A percentile compares a stretch with the other conserved stretches of the same genome.
Evolutionary conservation across 495 filamentous ascomycete species (phyloP).

Genomic region (Aspergillus affinis): DNA sequence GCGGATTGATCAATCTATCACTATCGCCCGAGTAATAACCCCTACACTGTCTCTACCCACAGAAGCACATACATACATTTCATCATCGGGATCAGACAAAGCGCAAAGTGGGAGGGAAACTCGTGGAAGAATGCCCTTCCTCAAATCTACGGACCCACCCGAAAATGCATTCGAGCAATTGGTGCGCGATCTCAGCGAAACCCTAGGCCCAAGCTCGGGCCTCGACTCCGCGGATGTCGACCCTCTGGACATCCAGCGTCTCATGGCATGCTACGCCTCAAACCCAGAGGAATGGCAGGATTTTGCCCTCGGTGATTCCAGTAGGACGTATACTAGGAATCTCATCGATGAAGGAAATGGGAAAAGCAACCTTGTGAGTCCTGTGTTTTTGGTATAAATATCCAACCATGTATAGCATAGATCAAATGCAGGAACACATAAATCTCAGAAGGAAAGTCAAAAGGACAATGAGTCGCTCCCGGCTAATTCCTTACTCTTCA

Average conservation of each 20-base stretch:
- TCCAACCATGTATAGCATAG: neutral
- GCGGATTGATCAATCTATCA: too few relatives aligned
- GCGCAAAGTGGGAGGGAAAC: neutral
- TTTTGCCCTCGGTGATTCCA: constrained; percentile 67
- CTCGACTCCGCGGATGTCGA: constrained; percentile 78
- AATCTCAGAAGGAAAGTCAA: neutral
- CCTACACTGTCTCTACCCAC: too few relatives aligned
- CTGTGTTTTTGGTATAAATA: neutral
- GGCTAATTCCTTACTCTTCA: neutral
- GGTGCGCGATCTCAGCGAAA: constrained; percentile 66
- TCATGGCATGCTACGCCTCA: constrained; percentile 73
- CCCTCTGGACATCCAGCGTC: constrained; percentile 58
- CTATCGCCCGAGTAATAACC: too few relatives aligned
- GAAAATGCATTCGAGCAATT: constrained; percentile 65
- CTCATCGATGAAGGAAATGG: constrained; percentile 89
- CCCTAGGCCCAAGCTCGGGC: constrained; percentile 74
- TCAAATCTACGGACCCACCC: constrained; percentile 17
- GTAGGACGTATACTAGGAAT: constrained; percentile 77
- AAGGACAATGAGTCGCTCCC: neutral
- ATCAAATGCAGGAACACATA: neutral
- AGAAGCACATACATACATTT: too few relatives aligned
- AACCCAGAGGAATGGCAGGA: constrained; percentile 65
- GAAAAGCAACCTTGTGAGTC: constrained; percentile 79
- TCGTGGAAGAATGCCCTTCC: constrained; percentile 35
- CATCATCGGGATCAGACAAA: neutral